Base-by-base conservation (phyloP, 2,329 filamentous ascomycete genomes). In the Raffaelea arxii region DNA sequence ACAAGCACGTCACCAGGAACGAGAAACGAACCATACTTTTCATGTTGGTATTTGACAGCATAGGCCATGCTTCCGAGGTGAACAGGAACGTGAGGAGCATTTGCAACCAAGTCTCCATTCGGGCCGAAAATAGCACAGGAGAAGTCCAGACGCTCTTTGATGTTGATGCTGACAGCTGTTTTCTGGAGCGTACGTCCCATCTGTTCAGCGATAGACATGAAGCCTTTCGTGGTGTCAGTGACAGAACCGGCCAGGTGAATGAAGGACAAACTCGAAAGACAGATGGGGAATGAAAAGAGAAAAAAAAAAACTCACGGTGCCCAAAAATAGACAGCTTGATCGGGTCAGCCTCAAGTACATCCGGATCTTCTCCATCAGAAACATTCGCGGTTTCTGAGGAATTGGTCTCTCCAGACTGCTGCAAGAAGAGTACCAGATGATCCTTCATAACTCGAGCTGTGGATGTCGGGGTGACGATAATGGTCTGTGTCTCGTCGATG, bases 201-300 rank as follows among this genome's bases (percentile, higher is more conserved):
- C 58, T 90, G 84, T 62, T 91, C 86, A 2, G 86, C 86, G 55
- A 90, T 88, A 6, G 83, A 81, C 85, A 90, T 90, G 64, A 91
- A 91, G 5, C 86, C n/a, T n/a, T n/a, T n/a, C n/a, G n/a, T n/a
- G n/a, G n/a, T n/a, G n/a, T n/a, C n/a, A n/a, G n/a, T n/a, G n/a
- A n/a, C n/a, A n/a, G n/a, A n/a, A n/a, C n/a, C n/a, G n/a, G n/a
- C n/a, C n/a, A n/a, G n/a, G n/a, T n/a, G n/a, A n/a, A n/a, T n/a
- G 38, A 90, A 88, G 7, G 86, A 86, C 7, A 86, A 86, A 51
- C 92, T 90, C 56, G 64, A 90, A 90, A 4, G n/a, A 30, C 27
- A 30, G 27, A 30, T 9, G 27, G 16, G 16, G 16, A 16, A 30
- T 9, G 16, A 30, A 16, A 30, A 30, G 16, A 30, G 16, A 30